A percentile compares a stretch with the other conserved stretches of the same genome.
Evolutionary conservation across 129 eudicot species (phyloP).

Genomic region (Centrapalus pauciflorus): DNA sequence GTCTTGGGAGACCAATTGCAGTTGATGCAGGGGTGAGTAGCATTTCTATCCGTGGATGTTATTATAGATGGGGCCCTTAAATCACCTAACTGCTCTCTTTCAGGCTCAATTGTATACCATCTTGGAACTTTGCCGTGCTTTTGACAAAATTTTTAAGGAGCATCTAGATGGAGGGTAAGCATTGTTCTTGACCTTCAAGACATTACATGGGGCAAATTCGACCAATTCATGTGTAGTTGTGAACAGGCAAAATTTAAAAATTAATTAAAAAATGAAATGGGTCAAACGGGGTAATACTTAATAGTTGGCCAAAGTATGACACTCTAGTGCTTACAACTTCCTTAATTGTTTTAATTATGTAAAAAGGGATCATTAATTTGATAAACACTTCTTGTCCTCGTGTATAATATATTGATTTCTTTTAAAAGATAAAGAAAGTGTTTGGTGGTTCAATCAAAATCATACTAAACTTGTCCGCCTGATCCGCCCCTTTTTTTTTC

Average conservation of each 20-base stretch:
- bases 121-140: conserved; percentile 70
- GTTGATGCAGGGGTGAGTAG: conserved; percentile 55
- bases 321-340: neutral
- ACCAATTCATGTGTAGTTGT: neutral
- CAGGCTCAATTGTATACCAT: conserved; percentile 69
- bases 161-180: conserved; percentile 74
- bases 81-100: conserved; percentile 4
- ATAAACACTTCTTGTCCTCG: too few species aligned
- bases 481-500: neutral
- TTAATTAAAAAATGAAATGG: neutral
- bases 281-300: too few species aligned
- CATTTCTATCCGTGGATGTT: neutral
- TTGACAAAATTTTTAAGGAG: conserved; percentile 58
- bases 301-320: too few species aligned
- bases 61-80: neutral
- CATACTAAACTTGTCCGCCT: neutral
- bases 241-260: neutral
- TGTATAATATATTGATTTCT: too few species aligned
- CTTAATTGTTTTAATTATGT: neutral
- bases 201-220: neutral
- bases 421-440: too few species aligned
- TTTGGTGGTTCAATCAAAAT: neutral
- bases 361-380: neutral
- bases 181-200: neutral
- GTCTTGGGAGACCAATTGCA: conserved; percentile 59